These are phyloP conservation scores for Metschnikowia baotianmanensis DNA, from an alignment of 805 yeast species.

Conservation along the genomic window DNA sequence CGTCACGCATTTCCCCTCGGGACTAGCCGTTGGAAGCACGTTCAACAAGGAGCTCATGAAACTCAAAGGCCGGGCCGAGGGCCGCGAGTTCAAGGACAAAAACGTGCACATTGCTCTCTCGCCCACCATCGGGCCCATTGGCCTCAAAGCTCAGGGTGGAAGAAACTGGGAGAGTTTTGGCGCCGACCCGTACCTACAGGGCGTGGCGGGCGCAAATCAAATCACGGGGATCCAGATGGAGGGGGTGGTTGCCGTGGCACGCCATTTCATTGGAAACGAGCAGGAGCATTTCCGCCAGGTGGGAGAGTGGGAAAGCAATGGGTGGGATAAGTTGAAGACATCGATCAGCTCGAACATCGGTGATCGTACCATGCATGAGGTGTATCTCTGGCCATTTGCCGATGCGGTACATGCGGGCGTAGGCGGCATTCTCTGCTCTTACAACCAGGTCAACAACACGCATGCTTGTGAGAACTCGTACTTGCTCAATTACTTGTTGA, in stretches of 20 bases:
- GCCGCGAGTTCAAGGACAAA: constrained; percentile 51
- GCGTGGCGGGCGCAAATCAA: constrained; percentile 50
- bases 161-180: constrained; percentile 66
- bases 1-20: constrained; percentile 57
- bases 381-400: constrained; percentile 66
- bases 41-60: constrained; percentile 52
- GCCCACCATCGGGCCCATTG: constrained; percentile 60
- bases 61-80: constrained; percentile 55
- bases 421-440: constrained; percentile 62
- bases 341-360: constrained; percentile 55
- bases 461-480: constrained; percentile 60
- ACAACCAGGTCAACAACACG: constrained; percentile 54
- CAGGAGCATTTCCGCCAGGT: constrained; percentile 60
- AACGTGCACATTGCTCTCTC: constrained; percentile 57
- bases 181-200: constrained; percentile 60
- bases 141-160: constrained; percentile 61
- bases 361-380: constrained; percentile 60
- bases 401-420: constrained; percentile 59
- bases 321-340: constrained; percentile 40
- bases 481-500: constrained; percentile 51
- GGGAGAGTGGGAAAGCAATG: constrained; percentile 47
- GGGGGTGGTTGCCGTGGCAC: constrained; percentile 56
- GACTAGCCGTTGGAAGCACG: constrained; percentile 56
- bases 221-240: constrained; percentile 56
- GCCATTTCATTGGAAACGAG: constrained; percentile 59